These are phyloP conservation scores for Mycena kentingensis DNA, from an alignment of 768 basidiomycete species.

Conservation along the genomic window DNA sequence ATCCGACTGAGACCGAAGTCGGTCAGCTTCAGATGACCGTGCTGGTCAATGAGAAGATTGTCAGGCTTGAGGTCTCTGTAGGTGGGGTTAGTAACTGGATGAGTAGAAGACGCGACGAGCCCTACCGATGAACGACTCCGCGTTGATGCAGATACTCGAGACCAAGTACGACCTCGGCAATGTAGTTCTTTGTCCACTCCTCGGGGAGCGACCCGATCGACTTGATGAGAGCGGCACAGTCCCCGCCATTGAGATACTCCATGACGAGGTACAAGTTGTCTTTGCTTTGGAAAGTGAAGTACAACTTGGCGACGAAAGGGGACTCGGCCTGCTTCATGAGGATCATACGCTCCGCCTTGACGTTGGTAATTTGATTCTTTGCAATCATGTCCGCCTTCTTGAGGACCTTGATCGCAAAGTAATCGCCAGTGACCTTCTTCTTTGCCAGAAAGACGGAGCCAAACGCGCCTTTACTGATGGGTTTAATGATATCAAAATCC, in stretches of 20 bases:
- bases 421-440: conserved; percentile 97
- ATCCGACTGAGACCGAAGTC: conserved; percentile 97
- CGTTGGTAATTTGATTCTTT: conserved; percentile 99
- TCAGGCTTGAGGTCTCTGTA: conserved; percentile 95
- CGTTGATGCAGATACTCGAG: conserved; percentile 95
- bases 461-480: conserved; percentile 98
- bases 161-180: conserved; percentile 94
- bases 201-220: conserved; percentile 90
- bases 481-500: conserved; percentile 99
- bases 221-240: conserved; percentile 97
- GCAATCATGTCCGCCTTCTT: conserved; percentile 99
- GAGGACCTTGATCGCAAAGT: conserved; percentile 99
- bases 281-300: conserved; percentile 99
- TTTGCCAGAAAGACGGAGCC: conserved; percentile 98
- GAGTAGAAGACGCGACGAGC: conserved; percentile 11
- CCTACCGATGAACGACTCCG: conserved; percentile 95
- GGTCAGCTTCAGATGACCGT: conserved; percentile 96
- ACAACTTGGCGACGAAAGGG: conserved; percentile 96
- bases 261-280: conserved; percentile 98
- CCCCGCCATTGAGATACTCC: conserved; percentile 99
- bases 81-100: conserved; percentile 6
- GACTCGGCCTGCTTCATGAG: conserved; percentile 99
- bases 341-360: conserved; percentile 99
- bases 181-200: conserved; percentile 95
- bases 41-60: conserved; percentile 94